These are phyloP conservation scores for Euphrasia arctica DNA, from an alignment of 305 asterid species.

Conservation along the genomic window DNA sequence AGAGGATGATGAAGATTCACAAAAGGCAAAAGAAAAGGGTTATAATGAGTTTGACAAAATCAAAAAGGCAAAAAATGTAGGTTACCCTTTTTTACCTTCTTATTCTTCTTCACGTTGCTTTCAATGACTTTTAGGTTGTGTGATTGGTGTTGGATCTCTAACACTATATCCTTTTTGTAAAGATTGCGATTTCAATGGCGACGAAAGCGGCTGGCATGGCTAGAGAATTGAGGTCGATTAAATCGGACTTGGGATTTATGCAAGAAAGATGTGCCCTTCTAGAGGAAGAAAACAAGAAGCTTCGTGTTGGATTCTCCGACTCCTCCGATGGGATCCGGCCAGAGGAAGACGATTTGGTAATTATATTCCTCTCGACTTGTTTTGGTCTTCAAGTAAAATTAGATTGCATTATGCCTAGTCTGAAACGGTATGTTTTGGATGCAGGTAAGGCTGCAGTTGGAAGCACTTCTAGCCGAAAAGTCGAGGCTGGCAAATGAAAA, in stretches of 20 bases:
- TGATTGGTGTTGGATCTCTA: slow-evolving; percentile 14
- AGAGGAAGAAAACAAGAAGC: slow-evolving; percentile 84
- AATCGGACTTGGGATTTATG: slow-evolving; percentile 67
- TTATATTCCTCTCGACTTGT: slow-evolving; percentile 6
- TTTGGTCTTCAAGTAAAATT: neutral
- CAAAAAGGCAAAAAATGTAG: slow-evolving; percentile 77
- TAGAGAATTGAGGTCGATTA: slow-evolving; percentile 74
- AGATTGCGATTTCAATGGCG: slow-evolving; percentile 95
- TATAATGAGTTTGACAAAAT: slow-evolving; percentile 49
- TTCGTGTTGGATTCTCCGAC: slow-evolving; percentile 58
- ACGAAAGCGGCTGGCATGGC: slow-evolving; percentile 77
- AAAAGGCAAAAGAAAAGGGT: slow-evolving; percentile 30
- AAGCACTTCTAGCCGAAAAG: slow-evolving; percentile 90
- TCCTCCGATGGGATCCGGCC: slow-evolving; percentile 44
- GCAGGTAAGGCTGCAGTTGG: slow-evolving; percentile 94
- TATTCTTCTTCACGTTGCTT: neutral
- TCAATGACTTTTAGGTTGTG: neutral
- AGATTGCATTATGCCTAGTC: neutral
- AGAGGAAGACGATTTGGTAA: slow-evolving; percentile 93
- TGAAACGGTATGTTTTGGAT: neutral
- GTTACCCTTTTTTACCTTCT: slow-evolving; percentile 23
- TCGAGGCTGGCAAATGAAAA: slow-evolving; percentile 88
- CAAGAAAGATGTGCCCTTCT: slow-evolving; percentile 73
- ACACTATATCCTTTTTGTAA: neutral
- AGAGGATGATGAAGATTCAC: slow-evolving; percentile 36